Evolutionary conservation across 805 yeast genomes (phyloP), one percentile per base, ranked within the genome.

Genomic region (Ogataea dorogensis): DNA sequence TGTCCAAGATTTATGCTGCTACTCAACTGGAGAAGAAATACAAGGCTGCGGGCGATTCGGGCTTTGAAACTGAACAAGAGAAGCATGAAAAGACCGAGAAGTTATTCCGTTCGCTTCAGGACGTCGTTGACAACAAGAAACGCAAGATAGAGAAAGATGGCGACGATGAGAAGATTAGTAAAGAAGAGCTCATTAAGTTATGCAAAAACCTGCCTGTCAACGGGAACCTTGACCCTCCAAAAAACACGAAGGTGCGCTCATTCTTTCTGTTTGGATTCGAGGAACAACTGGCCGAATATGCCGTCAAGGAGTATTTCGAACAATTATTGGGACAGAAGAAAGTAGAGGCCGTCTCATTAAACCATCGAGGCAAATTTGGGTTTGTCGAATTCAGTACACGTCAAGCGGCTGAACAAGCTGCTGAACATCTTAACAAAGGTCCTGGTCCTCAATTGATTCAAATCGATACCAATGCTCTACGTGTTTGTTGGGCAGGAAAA

Each of bases 211-310:
- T 87, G n/a, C 95, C 95, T 0, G 70, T 84, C 39, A 76, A 75
- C 26, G 86, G 84, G 1, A 67, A 71, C n/a, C 53, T 81, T 7
- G 41, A 42, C 3, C 59, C 65, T 0, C 65, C 81, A 0, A 59
- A 60, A 21, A 70, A 71, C 34, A 41, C 52, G 4, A 49, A 58
- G 0, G 51, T 75, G n/a, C 70, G 67, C 34, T 71, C 88, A 0
- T 72, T 87, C 35, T 87, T 88, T 54, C 53, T 88, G 13, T 85
- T 80, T 59, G 96, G 96, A 2, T 65, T 86, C 13, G 79, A 73
- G 41, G 74, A 76, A 4, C 77, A 77, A 11, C 53, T 81, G 5
- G 81, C 94, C 0, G 86, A 81, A 48, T 79, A 78, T 57, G 61
- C 63, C 34, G 63, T 87, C 11, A 54, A 74, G 12, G 75, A 75